phyloP scores from a whole-genome alignment of 148 eudicot species.

The Amaranthus palmeri region DNA sequence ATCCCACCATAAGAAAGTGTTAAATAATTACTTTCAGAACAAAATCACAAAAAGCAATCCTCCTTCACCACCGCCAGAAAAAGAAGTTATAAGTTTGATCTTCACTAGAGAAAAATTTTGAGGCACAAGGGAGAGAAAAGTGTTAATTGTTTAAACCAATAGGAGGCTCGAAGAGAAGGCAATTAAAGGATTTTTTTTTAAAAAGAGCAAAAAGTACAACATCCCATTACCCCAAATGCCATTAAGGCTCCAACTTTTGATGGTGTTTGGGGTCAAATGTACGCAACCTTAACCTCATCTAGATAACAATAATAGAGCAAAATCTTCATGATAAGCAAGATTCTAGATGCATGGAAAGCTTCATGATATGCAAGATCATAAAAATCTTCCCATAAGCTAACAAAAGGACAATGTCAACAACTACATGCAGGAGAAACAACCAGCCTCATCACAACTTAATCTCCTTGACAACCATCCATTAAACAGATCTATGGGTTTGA shows the following conservation, averaged over 20 bases:
- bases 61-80: neutral
- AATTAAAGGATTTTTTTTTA: neutral
- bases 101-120: neutral
- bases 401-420: neutral
- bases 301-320: no score
- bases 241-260: no score
- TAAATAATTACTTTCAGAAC: neutral
- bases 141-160: neutral
- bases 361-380: no score
- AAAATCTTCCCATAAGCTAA: neutral
- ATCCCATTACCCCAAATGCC: no score
- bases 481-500: neutral
- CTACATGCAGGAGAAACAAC: neutral
- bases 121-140: neutral
- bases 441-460: no score
- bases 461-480: no score
- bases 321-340: no score
- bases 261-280: no score
- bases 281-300: no score
- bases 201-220: neutral
- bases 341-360: no score
- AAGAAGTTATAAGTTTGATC: neutral
- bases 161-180: neutral
- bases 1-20: no score
- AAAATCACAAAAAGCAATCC: neutral